A percentile compares a stretch with the other conserved stretches of the same genome.
These are phyloP conservation scores for Aspergillus amoenus DNA, from an alignment of 2,329 filamentous ascomycete species.

Conservation along the genomic window DNA sequence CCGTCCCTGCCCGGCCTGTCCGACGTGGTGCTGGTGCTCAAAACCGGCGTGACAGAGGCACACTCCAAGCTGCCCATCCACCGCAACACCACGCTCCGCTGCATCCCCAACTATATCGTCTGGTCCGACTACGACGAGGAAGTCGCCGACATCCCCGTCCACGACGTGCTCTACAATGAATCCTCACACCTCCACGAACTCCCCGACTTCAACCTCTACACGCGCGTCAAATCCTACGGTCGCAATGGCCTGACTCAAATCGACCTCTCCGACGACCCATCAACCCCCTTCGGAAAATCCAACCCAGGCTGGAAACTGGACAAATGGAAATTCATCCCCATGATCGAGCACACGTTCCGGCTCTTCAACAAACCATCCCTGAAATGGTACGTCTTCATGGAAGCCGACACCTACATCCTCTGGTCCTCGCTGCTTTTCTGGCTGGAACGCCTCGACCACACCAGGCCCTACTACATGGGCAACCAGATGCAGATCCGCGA, in stretches of 20 bases:
- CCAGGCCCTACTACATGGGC: slow-evolving; percentile 51
- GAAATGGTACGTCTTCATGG: slow-evolving; percentile 59
- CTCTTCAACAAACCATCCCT: slow-evolving; percentile 21
- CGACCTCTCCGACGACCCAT: slow-evolving; percentile 30
- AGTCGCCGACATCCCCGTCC: slow-evolving; percentile 49
- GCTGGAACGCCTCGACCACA: slow-evolving; percentile 49
- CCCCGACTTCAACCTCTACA: slow-evolving; percentile 53
- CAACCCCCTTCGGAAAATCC: slow-evolving; percentile 33
- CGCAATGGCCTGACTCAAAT: slow-evolving; percentile 36
- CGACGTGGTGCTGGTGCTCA: slow-evolving; percentile 57
- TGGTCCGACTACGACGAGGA: slow-evolving; percentile 59
- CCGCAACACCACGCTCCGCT: slow-evolving; percentile 50
- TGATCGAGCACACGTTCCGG: slow-evolving; percentile 48
- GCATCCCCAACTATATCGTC: slow-evolving; percentile 54
- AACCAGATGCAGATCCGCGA: slow-evolving; percentile 52
- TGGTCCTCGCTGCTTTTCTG: slow-evolving; percentile 53
- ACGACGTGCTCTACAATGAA: slow-evolving; percentile 53
- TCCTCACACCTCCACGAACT: slow-evolving; percentile 35
- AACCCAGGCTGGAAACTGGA: slow-evolving; percentile 53
- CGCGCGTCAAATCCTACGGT: slow-evolving; percentile 43
- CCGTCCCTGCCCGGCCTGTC: slow-evolving; percentile 40
- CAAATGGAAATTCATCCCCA: slow-evolving; percentile 58
- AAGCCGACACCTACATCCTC: slow-evolving; percentile 57
- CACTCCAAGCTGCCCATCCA: slow-evolving; percentile 56
- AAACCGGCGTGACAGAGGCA: slow-evolving; percentile 60